These are phyloP conservation scores for Didymella sp. DNA, from an alignment of 2,329 filamentous ascomycete species.

Conservation along the genomic window DNA sequence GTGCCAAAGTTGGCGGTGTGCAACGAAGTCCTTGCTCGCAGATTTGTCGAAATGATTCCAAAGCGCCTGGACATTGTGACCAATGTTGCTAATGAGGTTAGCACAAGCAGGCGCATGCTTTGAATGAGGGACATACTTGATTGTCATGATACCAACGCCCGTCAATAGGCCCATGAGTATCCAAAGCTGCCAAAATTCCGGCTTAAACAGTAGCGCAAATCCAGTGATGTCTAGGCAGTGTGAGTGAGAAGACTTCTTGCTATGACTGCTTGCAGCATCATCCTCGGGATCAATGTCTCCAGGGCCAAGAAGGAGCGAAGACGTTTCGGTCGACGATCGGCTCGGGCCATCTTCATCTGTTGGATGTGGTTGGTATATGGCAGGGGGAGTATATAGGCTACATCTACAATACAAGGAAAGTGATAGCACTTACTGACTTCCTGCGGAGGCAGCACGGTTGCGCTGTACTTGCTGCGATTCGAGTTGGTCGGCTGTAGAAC, in stretches of 20 bases:
- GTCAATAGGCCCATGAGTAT: slow-evolving; percentile 86
- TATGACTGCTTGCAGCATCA: slow-evolving; percentile 54
- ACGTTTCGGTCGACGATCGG: slow-evolving; percentile 72
- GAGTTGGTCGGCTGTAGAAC: slow-evolving; percentile 57
- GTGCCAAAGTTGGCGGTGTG: slow-evolving; percentile 84
- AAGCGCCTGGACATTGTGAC: slow-evolving; percentile 84
- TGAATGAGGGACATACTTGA: slow-evolving; percentile 74
- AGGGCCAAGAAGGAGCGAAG: slow-evolving; percentile 77
- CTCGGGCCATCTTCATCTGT: slow-evolving; percentile 46
- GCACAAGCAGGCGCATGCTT: background rate
- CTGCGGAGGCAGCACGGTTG: slow-evolving; percentile 47
- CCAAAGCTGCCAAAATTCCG: slow-evolving; percentile 93
- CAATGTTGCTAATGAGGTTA: slow-evolving; percentile 75
- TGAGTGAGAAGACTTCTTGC: slow-evolving; percentile 73
- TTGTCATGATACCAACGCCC: slow-evolving; percentile 96
- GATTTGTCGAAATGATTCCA: slow-evolving; percentile 85
- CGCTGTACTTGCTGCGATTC: slow-evolving; percentile 53
- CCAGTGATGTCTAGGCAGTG: slow-evolving; percentile 92
- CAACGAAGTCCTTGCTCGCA: slow-evolving; percentile 75
- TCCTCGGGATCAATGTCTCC: slow-evolving; percentile 58
- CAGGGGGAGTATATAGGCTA: slow-evolving; percentile 25
- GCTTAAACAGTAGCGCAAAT: slow-evolving; percentile 70
- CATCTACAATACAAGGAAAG: slow-evolving; percentile 19
- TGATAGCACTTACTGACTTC: slow-evolving; percentile 70
- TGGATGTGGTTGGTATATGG: slow-evolving; percentile 45